phyloP scores from a whole-genome alignment of 2,329 filamentous ascomycete species.

The Pseudopyricularia cyperi region DNA sequence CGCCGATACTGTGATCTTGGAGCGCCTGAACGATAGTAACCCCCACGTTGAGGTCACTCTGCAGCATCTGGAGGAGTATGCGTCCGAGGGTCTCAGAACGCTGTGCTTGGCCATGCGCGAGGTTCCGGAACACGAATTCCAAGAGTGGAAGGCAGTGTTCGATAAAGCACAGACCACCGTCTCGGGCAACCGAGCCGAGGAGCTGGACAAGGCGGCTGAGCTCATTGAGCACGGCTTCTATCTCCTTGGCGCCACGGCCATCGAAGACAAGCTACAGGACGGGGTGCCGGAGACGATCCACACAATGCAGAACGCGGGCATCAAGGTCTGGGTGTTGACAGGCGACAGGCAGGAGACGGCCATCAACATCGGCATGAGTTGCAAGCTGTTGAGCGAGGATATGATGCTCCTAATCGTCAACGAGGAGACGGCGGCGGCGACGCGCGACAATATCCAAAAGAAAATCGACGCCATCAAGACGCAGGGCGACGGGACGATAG shows the following conservation, averaged over 20 bases:
- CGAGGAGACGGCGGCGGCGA: slow-evolving; percentile 68
- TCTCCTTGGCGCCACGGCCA: slow-evolving; percentile 87
- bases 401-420: slow-evolving; percentile 98
- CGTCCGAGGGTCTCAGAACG: slow-evolving; percentile 87
- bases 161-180: slow-evolving; percentile 84
- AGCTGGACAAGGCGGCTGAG: slow-evolving; percentile 94
- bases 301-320: slow-evolving; percentile 88
- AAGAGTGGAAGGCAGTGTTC: slow-evolving; percentile 75
- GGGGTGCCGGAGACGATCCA: slow-evolving; percentile 97
- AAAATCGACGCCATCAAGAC: slow-evolving; percentile 83
- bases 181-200: slow-evolving; percentile 80
- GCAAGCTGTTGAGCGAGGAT: slow-evolving; percentile 94
- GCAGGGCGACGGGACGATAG: slow-evolving; percentile 63
- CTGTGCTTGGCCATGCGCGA: slow-evolving; percentile 92
- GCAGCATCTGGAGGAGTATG: slow-evolving; percentile 95
- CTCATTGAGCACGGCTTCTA: slow-evolving; percentile 87
- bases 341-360: slow-evolving; percentile 97
- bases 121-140: slow-evolving; percentile 76
- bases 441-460: slow-evolving; percentile 80
- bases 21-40: slow-evolving; percentile 73
- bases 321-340: slow-evolving; percentile 97
- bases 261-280: slow-evolving; percentile 93
- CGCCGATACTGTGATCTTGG: slow-evolving; percentile 92
- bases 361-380: slow-evolving; percentile 99
- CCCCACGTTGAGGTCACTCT: slow-evolving; percentile 73